Evolutionary conservation across 2,329 filamentous ascomycete genomes (phyloP), one percentile per base, ranked within the genome.

Genomic region (Paracamarosporium sp.): DNA sequence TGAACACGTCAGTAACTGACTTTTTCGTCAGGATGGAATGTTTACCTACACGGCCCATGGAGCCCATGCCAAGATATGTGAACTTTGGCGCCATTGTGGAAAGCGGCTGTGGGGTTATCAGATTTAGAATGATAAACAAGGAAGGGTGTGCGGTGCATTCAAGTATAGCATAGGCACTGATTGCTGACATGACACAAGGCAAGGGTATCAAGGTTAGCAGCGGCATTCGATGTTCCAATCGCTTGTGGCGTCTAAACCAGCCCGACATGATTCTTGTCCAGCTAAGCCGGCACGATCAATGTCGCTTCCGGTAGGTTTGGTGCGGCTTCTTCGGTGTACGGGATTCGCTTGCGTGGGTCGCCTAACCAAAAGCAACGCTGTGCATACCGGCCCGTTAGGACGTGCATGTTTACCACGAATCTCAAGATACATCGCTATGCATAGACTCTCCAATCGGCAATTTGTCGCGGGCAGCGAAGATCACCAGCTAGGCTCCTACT

Each of bases 21-120:
- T 11, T 25, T 22, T 7, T 12, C 31, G 27, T 9, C 20, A 12
- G 9, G 5, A 22, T 22, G 20, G 31, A 20, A 31, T 9, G 3
- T 28, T 35, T 27, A 50, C 46, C 28, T 50, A 50, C 46, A 35
- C 46, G 48, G 25, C 48, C 48, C 48, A 52, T 52, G 22, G 36
- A 40, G 48, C 48, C 48, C 48, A 52, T 52, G 15, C 48, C 48
- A n/a, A 52, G 48, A 17, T 41, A 52, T 25, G 36, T 43, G 24
- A 52, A 43, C 13, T 43, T 52, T n/a, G 50, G 50, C 25, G 50
- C 25, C 50, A 44, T 53, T 27, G 44, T 27, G 50, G 24, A 50
- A 8, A 30, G 33, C 31, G 22, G 17, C 35, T 6, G 35, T 15
- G n/a, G 33, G 22, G 30, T 22, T 11, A 36, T n/a, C 33, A 20